Evolutionary conservation across 1,284 basidiomycete species (phyloP).

Genomic region (Naganishia albida): DNA sequence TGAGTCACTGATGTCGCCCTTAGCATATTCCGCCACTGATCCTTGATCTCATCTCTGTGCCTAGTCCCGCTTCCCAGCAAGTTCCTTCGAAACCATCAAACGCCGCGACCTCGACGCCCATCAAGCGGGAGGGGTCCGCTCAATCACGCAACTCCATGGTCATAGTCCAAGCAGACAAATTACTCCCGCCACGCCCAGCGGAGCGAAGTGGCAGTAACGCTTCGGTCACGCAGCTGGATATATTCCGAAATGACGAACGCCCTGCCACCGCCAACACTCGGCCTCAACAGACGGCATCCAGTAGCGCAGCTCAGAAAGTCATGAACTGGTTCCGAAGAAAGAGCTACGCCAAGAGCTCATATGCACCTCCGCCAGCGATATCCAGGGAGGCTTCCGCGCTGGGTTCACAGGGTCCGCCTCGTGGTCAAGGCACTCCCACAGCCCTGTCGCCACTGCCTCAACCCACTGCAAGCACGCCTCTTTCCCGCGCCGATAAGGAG

Average conservation of each 20-base stretch:
- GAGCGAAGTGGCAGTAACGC: conserved; percentile 35
- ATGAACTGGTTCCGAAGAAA: conserved; percentile 67
- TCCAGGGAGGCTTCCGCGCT: conserved; percentile 22
- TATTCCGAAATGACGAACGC: conserved; percentile 36
- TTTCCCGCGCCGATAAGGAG: neutral
- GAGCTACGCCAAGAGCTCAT: conserved; percentile 54
- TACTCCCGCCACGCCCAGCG: conserved; percentile 28
- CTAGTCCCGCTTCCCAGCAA: conserved; percentile 32
- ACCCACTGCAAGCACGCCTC: too few relatives aligned
- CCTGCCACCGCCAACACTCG: conserved; percentile 24
- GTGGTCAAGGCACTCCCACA: neutral
- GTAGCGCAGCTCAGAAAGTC: conserved; percentile 61
- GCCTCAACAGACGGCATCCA: conserved; percentile 47
- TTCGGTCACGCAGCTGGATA: conserved; percentile 47
- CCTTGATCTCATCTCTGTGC: neutral
- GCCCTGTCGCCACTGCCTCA: neutral
- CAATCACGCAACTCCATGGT: conserved; percentile 39
- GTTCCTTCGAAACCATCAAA: conserved; percentile 46
- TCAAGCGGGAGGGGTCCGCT: conserved; percentile 40
- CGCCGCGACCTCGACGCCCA: neutral
- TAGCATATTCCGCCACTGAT: neutral
- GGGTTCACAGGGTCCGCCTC: neutral
- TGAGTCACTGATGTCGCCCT: neutral
- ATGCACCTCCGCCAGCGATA: conserved; percentile 31
- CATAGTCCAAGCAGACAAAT: conserved; percentile 29